These are phyloP conservation scores for Solanum chacoense DNA, from an alignment of 305 asterid genomes.

Conservation along the genomic window DNA sequence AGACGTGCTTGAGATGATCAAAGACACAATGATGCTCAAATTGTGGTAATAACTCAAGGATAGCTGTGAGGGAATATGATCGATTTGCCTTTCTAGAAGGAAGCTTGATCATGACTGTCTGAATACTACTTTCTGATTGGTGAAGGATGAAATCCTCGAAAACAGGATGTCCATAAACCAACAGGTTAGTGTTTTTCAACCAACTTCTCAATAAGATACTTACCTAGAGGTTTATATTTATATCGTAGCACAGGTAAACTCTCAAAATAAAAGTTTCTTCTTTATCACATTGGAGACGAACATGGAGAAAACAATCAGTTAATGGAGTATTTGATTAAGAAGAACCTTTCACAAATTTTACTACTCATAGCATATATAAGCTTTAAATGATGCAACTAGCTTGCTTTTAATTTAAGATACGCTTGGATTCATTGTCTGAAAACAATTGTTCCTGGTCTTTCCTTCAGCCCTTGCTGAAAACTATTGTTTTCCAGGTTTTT, in stretches of 20 bases:
- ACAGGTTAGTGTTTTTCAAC: slow-evolving; percentile 32
- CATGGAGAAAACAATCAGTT: not conserved
- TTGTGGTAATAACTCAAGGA: slow-evolving; percentile 17
- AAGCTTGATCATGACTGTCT: slow-evolving; percentile 31
- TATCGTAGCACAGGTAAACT: not conserved
- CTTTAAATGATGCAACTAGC: not conserved
- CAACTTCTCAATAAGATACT: not conserved
- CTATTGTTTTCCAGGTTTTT: not conserved
- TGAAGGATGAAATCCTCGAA: slow-evolving; percentile 48
- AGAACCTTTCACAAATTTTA: not conserved
- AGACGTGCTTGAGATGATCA: slow-evolving; percentile 6
- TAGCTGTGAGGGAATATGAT: slow-evolving; percentile 14
- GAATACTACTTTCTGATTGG: slow-evolving; percentile 58
- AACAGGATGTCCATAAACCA: slow-evolving; percentile 47
- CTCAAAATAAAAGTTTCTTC: not conserved
- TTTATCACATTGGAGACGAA: not conserved
- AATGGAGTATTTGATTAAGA: not conserved
- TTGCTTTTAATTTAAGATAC: not conserved
- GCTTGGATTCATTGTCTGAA: not conserved
- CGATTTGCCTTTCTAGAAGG: slow-evolving; percentile 15
- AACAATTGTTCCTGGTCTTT: not conserved
- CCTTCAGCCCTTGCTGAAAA: not conserved
- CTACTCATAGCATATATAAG: not conserved
- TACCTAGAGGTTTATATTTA: not conserved
- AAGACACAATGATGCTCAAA: not conserved